Base-by-base conservation (phyloP, 2,329 filamentous ascomycete species). In the Fusarium subtropicale region DNA sequence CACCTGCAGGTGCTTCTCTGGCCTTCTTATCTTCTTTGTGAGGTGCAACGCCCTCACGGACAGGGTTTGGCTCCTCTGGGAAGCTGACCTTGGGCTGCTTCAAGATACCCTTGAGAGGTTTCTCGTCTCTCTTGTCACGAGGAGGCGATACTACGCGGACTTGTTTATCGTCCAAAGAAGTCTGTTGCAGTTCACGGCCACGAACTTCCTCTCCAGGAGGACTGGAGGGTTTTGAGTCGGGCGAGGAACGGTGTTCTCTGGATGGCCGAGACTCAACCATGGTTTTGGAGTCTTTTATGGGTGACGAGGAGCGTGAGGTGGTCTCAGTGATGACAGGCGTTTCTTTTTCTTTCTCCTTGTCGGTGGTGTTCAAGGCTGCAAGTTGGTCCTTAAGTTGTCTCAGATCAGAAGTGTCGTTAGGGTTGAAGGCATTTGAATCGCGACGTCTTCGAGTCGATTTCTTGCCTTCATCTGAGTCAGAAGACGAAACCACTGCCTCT, bases 41-140 rank as follows among this genome's bases (percentile, higher is more conserved):
- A n/a, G 94, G 94, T 3, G 94, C 94, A 9, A 97, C 95, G 18
- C 94, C 95, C 78, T 97, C 95, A 22, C 94, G 88, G 36, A 97
- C 86, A 0, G 93, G 91, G 70, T 94, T 91, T 1, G 89, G 88
- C 66, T 97, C 91, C 75, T 97, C 94, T 0, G 95, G 95, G 74
- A 97, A 98, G 74, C 91, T 91, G 28, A 86, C 85, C 18, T 89
- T 93, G 1, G 95, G 94, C 56, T 88, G 87, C 79, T 97, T 96
- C 44, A 98, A 84, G 59, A 98, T 98, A 18, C 94, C 91, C 79
- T 92, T 96, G 62, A 93, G 87, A 20, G 88, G 87, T 69, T 92
- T 91, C 41, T 86, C 85, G 20, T 92, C 90, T 22, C 84, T 81
- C 74, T 88, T 86, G 62, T 88, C 83, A 55, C 85, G 79, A 58